phyloP scores from a whole-genome alignment of 495 filamentous ascomycete species.

The Penicillium goetzii region DNA sequence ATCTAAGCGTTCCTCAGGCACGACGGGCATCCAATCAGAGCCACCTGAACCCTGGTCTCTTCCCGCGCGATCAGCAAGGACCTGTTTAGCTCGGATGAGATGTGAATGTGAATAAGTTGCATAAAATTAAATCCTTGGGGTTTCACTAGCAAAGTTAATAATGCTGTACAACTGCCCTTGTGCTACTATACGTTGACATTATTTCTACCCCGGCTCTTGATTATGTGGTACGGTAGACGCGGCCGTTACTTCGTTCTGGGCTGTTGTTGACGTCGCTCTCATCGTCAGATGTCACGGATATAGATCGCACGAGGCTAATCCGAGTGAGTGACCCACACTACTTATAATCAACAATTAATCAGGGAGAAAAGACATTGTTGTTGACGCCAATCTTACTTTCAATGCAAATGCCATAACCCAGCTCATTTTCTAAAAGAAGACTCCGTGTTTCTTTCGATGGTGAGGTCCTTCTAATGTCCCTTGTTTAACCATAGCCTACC shows the following conservation, averaged over 20 bases:
- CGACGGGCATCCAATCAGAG: slow-evolving; percentile 13
- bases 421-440: too few species aligned
- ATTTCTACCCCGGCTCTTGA: neutral
- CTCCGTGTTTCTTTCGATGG: too few species aligned
- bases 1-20: slow-evolving; percentile 18
- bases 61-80: slow-evolving; percentile 21
- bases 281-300: neutral
- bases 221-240: neutral
- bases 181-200: neutral
- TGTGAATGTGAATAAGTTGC: slow-evolving; percentile 5
- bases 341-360: neutral
- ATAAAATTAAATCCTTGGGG: neutral
- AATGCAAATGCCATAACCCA: too few species aligned
- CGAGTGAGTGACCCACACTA: neutral
- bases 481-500: too few species aligned
- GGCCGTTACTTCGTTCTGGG: neutral
- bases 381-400: too few species aligned
- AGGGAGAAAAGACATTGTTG: too few species aligned
- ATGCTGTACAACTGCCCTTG: neutral
- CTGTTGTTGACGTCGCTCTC: neutral
- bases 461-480: too few species aligned
- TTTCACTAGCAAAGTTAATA: neutral
- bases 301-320: neutral
- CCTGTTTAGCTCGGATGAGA: neutral
- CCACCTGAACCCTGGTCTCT: neutral